Evolutionary conservation across 2,329 filamentous ascomycete species (phyloP).

Genomic region (Leptographium radiaticola): DNA sequence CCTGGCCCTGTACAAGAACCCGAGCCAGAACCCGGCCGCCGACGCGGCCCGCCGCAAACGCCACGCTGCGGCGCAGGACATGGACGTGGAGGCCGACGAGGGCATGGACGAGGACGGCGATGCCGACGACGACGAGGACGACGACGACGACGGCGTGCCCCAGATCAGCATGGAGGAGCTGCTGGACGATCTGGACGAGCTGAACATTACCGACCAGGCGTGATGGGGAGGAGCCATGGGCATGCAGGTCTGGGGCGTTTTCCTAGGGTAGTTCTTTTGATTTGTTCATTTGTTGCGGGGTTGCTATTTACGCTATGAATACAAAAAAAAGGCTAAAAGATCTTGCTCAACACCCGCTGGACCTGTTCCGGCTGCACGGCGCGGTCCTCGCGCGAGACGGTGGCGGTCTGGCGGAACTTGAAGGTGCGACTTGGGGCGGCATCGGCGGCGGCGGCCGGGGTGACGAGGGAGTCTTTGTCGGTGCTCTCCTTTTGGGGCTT

Average conservation of each 20-base stretch:
- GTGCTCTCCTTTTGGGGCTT: not conserved
- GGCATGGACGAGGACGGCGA: constrained; percentile 28
- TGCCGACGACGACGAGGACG: constrained; percentile 37
- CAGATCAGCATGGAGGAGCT: constrained; percentile 68
- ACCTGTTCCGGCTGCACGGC: constrained; percentile 41
- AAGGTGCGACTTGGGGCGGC: constrained; percentile 35
- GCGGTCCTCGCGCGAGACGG: constrained; percentile 35
- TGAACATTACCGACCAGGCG: constrained; percentile 50
- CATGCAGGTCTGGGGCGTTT: not conserved
- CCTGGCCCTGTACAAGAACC: constrained; percentile 72
- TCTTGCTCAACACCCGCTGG: constrained; percentile 49
- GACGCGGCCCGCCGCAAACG: constrained; percentile 17
- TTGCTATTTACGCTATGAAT: not conserved
- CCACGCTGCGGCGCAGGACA: constrained; percentile 14
- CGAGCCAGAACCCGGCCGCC: constrained; percentile 30
- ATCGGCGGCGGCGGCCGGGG: no score
- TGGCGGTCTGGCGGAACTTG: constrained; percentile 56
- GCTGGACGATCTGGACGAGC: constrained; percentile 85
- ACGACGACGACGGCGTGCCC: constrained; percentile 51
- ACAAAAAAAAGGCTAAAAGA: constrained; percentile 33
- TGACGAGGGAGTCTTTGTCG: no score
- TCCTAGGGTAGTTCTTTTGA: no score
- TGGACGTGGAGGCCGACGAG: constrained; percentile 35
- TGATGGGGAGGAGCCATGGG: not conserved
- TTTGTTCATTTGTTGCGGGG: no score